Conservation (phyloP, 2,329 filamentous ascomycete species). For the Claviceps fusiformis region DNA sequence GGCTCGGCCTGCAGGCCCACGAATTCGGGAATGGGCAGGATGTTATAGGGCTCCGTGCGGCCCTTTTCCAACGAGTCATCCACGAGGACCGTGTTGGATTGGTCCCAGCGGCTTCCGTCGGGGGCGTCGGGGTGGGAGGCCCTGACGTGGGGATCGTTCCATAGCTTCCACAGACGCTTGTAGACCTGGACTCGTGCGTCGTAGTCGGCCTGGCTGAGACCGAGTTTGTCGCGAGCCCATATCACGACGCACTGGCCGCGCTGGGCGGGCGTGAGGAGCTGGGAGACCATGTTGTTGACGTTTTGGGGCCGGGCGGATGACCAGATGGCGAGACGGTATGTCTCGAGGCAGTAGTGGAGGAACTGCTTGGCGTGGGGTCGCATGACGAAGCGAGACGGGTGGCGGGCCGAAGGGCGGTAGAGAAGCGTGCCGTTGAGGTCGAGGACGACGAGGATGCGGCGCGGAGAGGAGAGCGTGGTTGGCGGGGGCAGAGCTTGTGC, state of each 20-base stretch:
- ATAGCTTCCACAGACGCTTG: conserved; percentile 66
- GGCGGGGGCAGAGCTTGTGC: conserved; percentile 33
- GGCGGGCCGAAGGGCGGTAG: conserved; percentile 44
- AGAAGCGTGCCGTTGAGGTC: conserved; percentile 91
- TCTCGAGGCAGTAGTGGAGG: conserved; percentile 56
- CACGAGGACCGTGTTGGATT: conserved; percentile 77
- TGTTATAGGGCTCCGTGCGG: conserved; percentile 67
- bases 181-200: conserved; percentile 67
- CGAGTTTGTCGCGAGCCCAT: conserved; percentile 70
- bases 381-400: conserved; percentile 39
- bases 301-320: conserved; percentile 70
- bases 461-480: conserved; percentile 28
- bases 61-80: conserved; percentile 79
- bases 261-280: conserved; percentile 46
- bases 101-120: conserved; percentile 47
- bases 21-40: conserved; percentile 72
- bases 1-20: conserved; percentile 28
- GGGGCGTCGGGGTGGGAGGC: conserved; percentile 29
- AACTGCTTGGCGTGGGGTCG: conserved; percentile 59
- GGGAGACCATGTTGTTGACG: conserved; percentile 51
- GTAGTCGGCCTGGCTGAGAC: conserved; percentile 52
- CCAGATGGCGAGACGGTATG: conserved; percentile 79
- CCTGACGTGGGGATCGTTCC: conserved; percentile 38
- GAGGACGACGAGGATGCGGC: conserved; percentile 65
- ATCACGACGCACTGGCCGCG: conserved; percentile 46